Base-by-base conservation (phyloP, 257 asterid genomes). In the Lantana camara region DNA sequence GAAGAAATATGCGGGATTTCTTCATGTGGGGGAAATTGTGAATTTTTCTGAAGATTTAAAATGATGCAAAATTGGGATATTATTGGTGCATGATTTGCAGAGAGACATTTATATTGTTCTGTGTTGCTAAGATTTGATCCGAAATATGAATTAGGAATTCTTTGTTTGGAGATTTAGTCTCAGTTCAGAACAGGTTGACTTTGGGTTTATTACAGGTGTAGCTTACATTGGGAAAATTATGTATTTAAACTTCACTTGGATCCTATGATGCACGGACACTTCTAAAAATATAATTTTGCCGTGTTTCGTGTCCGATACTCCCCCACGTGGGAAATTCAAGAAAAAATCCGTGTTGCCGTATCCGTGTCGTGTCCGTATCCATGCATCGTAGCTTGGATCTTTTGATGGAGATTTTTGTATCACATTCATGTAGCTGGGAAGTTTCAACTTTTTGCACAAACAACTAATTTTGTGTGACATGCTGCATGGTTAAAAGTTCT, bases 121-220 rank as follows among this genome's bases (percentile, higher is more conserved):
- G 10, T 3, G 29, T 23, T 24, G 29, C 42, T 8, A 17, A n/a
- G 27, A n/a, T 9, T 42, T 9, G 41, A 60, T 45, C 50, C 38
- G 4, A 17, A 19, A 17, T 3, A 13, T 47, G 7, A 19, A 45
- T 7, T 22, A 19, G 11, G 37, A 27, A 27, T 27, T 64, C 52
- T 65, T 27, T 41, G n/a, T 24, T 16, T 22, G 54, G 54, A 12
- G 42, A 38, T 64, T 61, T 38, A 34, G 68, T 34, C 22, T 44
- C 14, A 52, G 15, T 19, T 8, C 30, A 12, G 5, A 22, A 37
- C 21, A 10, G 30, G 42, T 35, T 57, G 32, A 37, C 34, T 57
- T 9, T 35, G 63, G 35, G 5, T 35, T 9, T 35, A 45, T 58
- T 7, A 11, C 14, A 13, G 30, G 63, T 3, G 58, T 52, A 23